These are phyloP conservation scores for Stemphylium beticola DNA, from an alignment of 2,329 filamentous ascomycete species.

Conservation along the genomic window DNA sequence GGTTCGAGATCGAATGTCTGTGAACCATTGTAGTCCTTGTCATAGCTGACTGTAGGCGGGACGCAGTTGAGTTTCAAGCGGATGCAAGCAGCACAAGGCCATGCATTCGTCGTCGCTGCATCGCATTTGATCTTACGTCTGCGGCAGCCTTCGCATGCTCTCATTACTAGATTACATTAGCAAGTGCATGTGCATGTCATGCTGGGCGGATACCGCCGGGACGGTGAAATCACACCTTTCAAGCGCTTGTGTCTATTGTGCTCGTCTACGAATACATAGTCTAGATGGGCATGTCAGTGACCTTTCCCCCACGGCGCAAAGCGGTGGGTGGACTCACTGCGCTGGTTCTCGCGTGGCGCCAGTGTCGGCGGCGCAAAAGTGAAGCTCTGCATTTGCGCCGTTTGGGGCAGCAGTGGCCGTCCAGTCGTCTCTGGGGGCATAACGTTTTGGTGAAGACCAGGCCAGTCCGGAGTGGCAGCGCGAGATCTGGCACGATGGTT, in stretches of 20 bases:
- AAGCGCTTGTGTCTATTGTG: conserved; percentile 97
- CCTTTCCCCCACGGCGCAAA: not conserved
- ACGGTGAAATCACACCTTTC: conserved; percentile 69
- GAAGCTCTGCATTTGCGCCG: conserved; percentile 74
- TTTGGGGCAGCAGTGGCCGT: conserved; percentile 70
- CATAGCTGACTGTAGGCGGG: conserved; percentile 80
- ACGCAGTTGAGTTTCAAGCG: conserved; percentile 92
- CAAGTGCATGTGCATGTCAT: conserved; percentile 9
- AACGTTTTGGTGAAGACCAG: conserved; percentile 14
- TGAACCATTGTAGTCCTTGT: conserved; percentile 60
- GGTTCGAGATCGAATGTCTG: conserved; percentile 52
- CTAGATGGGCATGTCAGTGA: conserved; percentile 55
- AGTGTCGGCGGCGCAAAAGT: conserved; percentile 72
- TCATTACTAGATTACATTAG: conserved; percentile 73
- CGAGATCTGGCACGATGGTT: conserved; percentile 26
- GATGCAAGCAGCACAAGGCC: conserved; percentile 94
- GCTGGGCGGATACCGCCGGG: not conserved
- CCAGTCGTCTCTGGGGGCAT: conserved; percentile 70
- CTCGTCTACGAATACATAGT: conserved; percentile 99
- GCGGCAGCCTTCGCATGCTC: conserved; percentile 93
- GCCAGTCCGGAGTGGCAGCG: conserved; percentile 10
- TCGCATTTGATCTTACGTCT: conserved; percentile 98
- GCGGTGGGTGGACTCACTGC: conserved; percentile 66
- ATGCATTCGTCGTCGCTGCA: conserved; percentile 93
- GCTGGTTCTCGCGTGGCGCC: conserved; percentile 77